Percentiles rank a stretch among this genome's conserved stretches.
Evolutionary conservation across 257 asterid species (phyloP).

Genomic region (Solanum virginianum): DNA sequence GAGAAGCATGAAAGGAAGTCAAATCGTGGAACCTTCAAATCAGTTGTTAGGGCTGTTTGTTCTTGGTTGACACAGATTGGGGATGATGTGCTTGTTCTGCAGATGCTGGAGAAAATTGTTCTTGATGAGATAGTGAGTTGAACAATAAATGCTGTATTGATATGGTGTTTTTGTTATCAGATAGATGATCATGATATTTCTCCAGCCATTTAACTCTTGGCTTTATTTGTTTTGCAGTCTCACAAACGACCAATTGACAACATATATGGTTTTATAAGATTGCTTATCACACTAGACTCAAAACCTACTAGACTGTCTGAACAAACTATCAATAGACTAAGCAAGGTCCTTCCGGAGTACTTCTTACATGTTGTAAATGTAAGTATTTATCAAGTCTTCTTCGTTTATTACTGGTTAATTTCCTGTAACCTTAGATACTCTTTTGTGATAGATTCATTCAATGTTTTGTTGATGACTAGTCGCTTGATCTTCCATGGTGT

Average conservation of each 20-base stretch:
- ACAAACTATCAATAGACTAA: conserved; percentile 37
- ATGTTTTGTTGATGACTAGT: background rate
- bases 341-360: conserved; percentile 52
- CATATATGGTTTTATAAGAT: conserved; percentile 59
- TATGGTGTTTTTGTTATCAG: background rate
- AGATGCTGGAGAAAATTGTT: conserved; percentile 62
- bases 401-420: background rate
- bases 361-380: conserved; percentile 40
- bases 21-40: conserved; percentile 36
- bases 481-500: background rate
- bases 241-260: conserved; percentile 48
- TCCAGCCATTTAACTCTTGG: background rate
- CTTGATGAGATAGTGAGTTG: conserved; percentile 60
- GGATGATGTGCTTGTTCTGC: conserved; percentile 47
- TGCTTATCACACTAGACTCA: conserved; percentile 51
- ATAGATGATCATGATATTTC: background rate
- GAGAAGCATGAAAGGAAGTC: conserved; percentile 27
- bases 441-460: background rate
- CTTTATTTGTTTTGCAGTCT: conserved; percentile 29
- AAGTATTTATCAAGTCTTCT: conserved; percentile 10
- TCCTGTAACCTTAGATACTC: background rate
- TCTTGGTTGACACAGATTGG: conserved; percentile 60
- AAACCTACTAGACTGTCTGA: conserved; percentile 53
- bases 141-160: background rate
- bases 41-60: conserved; percentile 35